These are phyloP conservation scores for Chrysanthemum makinoi DNA, from an alignment of 129 eudicot genomes.

Conservation along the genomic window DNA sequence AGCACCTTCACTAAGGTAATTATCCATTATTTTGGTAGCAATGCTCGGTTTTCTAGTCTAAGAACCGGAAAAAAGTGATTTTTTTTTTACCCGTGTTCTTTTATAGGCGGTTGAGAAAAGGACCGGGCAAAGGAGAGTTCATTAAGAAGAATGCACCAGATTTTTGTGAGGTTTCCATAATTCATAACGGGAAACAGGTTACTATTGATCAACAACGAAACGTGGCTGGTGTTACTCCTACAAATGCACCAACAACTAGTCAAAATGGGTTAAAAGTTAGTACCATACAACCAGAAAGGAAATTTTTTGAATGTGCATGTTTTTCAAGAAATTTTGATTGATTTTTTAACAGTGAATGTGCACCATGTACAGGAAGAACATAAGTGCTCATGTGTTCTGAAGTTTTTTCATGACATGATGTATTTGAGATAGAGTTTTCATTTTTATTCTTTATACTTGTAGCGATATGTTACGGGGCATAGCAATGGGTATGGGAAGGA, in stretches of 20 bases:
- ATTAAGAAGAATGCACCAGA: slow-evolving; percentile 67
- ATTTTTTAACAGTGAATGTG: slow-evolving; percentile 8
- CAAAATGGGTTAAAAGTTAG: slow-evolving; percentile 27
- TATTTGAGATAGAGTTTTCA: neutral
- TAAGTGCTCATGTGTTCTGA: neutral
- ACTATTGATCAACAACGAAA: slow-evolving; percentile 21
- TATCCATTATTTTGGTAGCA: neutral
- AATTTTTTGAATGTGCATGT: slow-evolving; percentile 67
- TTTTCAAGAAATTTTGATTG: slow-evolving; percentile 52
- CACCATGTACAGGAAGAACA: neutral
- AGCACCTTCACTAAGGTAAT: slow-evolving; percentile 58
- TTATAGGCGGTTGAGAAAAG: slow-evolving; percentile 55
- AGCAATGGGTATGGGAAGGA: too few species aligned
- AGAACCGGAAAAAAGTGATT: neutral
- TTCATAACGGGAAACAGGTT: slow-evolving; percentile 47
- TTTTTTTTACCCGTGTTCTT: neutral
- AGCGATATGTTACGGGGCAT: neutral
- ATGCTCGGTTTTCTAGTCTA: neutral
- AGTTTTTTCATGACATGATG: slow-evolving; percentile 7
- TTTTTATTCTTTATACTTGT: neutral
- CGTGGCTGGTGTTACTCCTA: slow-evolving; percentile 12
- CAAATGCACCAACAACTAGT: slow-evolving; percentile 32
- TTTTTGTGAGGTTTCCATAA: slow-evolving; percentile 59
- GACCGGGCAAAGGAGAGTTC: slow-evolving; percentile 59
- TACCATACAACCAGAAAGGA: slow-evolving; percentile 30